Conservation (phyloP, 2,329 filamentous ascomycete species). For the Trichoderma sp. region DNA sequence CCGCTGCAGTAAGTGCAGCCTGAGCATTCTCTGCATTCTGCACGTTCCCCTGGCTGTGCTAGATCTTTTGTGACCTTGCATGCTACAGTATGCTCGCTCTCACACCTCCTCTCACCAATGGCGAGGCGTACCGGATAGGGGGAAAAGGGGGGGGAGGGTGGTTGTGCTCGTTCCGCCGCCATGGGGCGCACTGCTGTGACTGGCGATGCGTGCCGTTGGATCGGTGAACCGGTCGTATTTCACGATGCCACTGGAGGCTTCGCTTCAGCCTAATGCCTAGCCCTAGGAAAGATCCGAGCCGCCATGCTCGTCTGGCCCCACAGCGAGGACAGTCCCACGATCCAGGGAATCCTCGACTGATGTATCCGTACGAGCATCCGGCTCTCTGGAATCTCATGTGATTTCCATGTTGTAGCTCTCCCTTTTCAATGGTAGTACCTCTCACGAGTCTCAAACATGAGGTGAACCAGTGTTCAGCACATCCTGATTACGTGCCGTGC, state of each 20-base stretch:
- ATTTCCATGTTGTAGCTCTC: not conserved
- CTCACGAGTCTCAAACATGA: not conserved
- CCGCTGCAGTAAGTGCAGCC: conserved; percentile 18
- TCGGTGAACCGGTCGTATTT: conserved; percentile 19
- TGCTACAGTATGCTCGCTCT: not conserved
- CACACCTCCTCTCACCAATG: conserved; percentile 6
- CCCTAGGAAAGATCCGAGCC: conserved; percentile 13
- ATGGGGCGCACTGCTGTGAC: not conserved
- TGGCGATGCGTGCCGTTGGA: conserved; percentile 5
- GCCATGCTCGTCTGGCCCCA: conserved; percentile 7
- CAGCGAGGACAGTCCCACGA: not conserved
- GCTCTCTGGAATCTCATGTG: not conserved
- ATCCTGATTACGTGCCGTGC: not conserved
- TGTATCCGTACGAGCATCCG: not conserved
- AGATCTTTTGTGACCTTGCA: conserved; percentile 24
- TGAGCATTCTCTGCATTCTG: not conserved
- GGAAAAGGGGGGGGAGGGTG: not conserved
- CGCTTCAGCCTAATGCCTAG: conserved; percentile 6
- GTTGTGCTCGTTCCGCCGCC: conserved; percentile 4
- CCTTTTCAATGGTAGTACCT: not conserved
- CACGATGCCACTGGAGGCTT: conserved; percentile 9
- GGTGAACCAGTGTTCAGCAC: not conserved
- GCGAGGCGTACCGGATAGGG: conserved; percentile 14
- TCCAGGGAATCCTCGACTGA: not conserved
- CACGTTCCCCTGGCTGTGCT: conserved; percentile 3